phyloP scores from a whole-genome alignment of 495 filamentous ascomycete genomes.

The Penicillium ucsense region DNA sequence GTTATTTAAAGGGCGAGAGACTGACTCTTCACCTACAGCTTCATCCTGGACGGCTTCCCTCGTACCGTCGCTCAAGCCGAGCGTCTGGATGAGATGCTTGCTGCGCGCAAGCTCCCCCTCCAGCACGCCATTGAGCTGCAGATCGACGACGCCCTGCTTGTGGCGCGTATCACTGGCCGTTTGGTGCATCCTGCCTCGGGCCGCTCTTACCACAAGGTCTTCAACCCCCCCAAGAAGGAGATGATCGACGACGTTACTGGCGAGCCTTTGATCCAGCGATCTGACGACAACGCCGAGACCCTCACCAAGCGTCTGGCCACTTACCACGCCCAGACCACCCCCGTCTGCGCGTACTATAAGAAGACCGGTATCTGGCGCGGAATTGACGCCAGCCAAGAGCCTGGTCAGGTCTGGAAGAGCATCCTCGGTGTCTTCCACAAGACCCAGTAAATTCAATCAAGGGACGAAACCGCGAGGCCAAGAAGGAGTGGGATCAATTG shows the following conservation, averaged over 20 bases:
- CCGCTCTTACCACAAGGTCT: conserved; percentile 92
- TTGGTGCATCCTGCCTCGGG: conserved; percentile 92
- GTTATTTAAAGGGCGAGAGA: no score
- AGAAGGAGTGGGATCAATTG: no score
- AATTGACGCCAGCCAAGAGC: conserved; percentile 94
- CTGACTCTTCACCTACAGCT: conserved; percentile 41
- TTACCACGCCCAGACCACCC: conserved; percentile 88
- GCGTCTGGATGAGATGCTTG: conserved; percentile 87
- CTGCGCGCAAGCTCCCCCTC: conserved; percentile 60
- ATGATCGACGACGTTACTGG: conserved; percentile 98
- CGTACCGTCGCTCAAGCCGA: conserved; percentile 92
- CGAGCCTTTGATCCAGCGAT: conserved; percentile 91
- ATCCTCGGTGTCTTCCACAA: conserved; percentile 77
- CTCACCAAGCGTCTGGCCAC: conserved; percentile 89
- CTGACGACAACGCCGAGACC: conserved; percentile 95
- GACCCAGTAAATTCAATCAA: conserved; percentile 9
- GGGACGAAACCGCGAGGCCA: no score
- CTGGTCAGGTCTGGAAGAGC: conserved; percentile 90
- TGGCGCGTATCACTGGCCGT: conserved; percentile 92
- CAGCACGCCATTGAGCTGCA: conserved; percentile 93
- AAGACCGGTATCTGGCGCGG: conserved; percentile 94
- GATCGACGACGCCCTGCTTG: conserved; percentile 89
- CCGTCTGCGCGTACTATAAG: conserved; percentile 92
- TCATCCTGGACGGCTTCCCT: conserved; percentile 98
- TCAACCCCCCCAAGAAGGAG: conserved; percentile 90